A percentile compares a stretch with the other conserved stretches of the same genome.
These are phyloP conservation scores for Lagenaria siceraria DNA, from an alignment of 306 rosid species.

Conservation along the genomic window DNA sequence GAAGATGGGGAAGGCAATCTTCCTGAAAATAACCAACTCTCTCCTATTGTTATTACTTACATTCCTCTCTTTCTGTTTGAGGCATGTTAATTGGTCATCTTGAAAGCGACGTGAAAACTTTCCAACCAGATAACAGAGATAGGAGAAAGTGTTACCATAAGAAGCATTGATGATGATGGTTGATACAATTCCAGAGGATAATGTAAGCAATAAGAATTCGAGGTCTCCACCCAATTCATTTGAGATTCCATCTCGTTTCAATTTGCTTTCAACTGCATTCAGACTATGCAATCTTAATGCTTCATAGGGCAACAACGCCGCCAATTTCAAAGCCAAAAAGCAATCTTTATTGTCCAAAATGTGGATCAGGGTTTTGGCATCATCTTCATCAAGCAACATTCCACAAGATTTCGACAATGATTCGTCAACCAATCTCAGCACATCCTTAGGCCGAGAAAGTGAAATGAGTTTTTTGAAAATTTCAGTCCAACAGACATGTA, in stretches of 20 bases:
- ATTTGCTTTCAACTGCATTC: slow-evolving; percentile 47
- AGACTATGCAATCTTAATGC: slow-evolving; percentile 46
- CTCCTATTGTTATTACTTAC: slow-evolving; percentile 21
- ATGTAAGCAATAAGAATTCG: slow-evolving; percentile 51
- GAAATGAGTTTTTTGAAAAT: slow-evolving; percentile 45
- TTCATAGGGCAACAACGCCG: slow-evolving; percentile 55
- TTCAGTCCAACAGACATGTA: slow-evolving; percentile 76
- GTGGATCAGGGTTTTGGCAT: slow-evolving; percentile 39
- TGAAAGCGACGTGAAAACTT: slow-evolving; percentile 48
- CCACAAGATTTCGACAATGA: slow-evolving; percentile 34
- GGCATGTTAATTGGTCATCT: slow-evolving; percentile 30
- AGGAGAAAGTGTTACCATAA: slow-evolving; percentile 54
- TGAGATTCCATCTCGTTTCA: slow-evolving; percentile 48
- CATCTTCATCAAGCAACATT: slow-evolving; percentile 64
- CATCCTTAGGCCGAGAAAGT: slow-evolving; percentile 42
- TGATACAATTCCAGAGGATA: slow-evolving; percentile 53
- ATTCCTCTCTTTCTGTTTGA: slow-evolving; percentile 17
- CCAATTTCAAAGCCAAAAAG: slow-evolving; percentile 54
- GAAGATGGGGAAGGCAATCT: slow-evolving; percentile 49
- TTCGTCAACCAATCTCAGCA: slow-evolving; percentile 60
- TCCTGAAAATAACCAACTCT: slow-evolving; percentile 34
- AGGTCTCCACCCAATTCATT: slow-evolving; percentile 28
- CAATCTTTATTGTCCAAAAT: slow-evolving; percentile 42
- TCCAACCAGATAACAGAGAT: slow-evolving; percentile 65
- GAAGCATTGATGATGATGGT: slow-evolving; percentile 32